Conservation (phyloP, 192 early-diverging fungal genomes). For the Paraglomus occultum region DNA sequence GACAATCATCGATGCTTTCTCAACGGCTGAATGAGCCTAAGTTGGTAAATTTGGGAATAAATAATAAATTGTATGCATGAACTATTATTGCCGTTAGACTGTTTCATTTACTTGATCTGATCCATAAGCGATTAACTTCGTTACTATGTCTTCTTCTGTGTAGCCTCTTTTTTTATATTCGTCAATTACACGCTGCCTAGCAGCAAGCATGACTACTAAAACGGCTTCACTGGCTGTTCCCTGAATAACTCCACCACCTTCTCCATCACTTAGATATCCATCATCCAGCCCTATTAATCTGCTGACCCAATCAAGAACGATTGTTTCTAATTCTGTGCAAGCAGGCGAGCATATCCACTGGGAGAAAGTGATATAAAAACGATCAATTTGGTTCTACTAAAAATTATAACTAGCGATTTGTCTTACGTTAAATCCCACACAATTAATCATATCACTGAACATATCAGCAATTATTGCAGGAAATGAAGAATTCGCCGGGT, state of each 20-base stretch:
- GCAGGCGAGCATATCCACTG: slow-evolving; percentile 55
- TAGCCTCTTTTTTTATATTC: slow-evolving; percentile 26
- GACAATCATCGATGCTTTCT: slow-evolving; percentile 56
- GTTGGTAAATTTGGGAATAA: slow-evolving; percentile 7
- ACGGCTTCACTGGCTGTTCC: slow-evolving; percentile 59
- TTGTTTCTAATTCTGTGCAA: slow-evolving; percentile 59
- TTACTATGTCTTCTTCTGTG: slow-evolving; percentile 30
- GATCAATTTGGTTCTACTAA: background rate
- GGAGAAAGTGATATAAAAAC: background rate
- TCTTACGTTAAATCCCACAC: slow-evolving; percentile 49
- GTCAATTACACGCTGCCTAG: slow-evolving; percentile 46
- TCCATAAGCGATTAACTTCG: slow-evolving; percentile 56
- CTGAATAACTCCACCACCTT: slow-evolving; percentile 66
- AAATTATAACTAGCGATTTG: background rate
- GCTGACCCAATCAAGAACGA: slow-evolving; percentile 63
- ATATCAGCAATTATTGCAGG: slow-evolving; percentile 62
- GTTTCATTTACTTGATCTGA: slow-evolving; percentile 48
- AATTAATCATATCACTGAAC: slow-evolving; percentile 57
- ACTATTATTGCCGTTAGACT: no score
- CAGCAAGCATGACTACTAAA: slow-evolving; percentile 59
- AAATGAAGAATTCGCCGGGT: slow-evolving; percentile 51
- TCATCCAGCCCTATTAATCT: slow-evolving; percentile 59
- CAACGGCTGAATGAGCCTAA: slow-evolving; percentile 51
- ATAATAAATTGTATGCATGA: background rate
- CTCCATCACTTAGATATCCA: slow-evolving; percentile 51